Evolutionary conservation across 768 basidiomycete genomes (phyloP).

Genomic region (Chalciporus pseudorubinellus): DNA sequence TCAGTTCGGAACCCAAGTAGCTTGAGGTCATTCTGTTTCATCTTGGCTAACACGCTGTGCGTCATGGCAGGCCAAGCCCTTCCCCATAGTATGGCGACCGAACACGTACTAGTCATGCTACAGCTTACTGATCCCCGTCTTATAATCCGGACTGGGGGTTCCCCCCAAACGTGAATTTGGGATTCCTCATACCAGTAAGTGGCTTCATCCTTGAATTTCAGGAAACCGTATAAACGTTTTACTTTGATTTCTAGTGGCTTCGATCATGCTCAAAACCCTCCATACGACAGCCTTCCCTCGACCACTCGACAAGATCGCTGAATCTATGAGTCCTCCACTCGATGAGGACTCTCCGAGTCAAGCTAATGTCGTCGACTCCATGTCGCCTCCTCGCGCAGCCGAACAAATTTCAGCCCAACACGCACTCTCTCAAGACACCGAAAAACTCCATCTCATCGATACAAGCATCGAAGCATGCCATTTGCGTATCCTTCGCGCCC

Average conservation of each 20-base stretch:
- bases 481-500: constrained; percentile 9
- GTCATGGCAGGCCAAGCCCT: constrained; percentile 12
- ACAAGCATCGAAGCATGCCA: constrained; percentile 20
- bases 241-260: constrained; percentile 2
- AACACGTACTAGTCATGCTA: neutral
- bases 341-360: too few relatives aligned
- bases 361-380: constrained; percentile 21
- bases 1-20: too few relatives aligned
- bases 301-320: neutral
- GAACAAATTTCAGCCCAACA: constrained; percentile 18
- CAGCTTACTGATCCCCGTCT: neutral
- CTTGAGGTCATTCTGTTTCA: neutral
- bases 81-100: neutral
- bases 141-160: constrained; percentile 7
- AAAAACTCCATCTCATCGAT: constrained; percentile 14
- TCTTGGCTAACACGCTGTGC: neutral
- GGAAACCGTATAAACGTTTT: neutral
- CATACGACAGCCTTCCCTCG: neutral
- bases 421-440: constrained; percentile 18
- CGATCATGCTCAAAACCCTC: constrained; percentile 1
- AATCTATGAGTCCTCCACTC: neutral
- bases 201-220: neutral
- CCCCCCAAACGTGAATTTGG: neutral
- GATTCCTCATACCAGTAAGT: constrained; percentile 6
- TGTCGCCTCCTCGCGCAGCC: constrained; percentile 18